Evolutionary conservation across 2,329 filamentous ascomycete genomes (phyloP).

Genomic region (Parastagonospora nodorum): DNA sequence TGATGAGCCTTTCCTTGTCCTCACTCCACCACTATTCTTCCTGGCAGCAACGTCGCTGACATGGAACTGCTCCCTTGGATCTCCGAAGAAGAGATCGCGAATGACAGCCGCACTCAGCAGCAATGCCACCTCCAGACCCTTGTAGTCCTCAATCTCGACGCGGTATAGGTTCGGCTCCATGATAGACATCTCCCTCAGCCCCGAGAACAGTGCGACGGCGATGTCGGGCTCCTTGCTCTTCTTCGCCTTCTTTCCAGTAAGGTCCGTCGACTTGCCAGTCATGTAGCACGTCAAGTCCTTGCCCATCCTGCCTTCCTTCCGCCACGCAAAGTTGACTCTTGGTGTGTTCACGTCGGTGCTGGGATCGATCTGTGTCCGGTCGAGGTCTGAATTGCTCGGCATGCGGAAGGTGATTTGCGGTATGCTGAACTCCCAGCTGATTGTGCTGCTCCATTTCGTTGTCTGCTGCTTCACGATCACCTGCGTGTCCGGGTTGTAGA

Average conservation of each 20-base stretch:
- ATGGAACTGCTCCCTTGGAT: slow-evolving; percentile 79
- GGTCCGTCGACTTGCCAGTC: slow-evolving; percentile 73
- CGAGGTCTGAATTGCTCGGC: slow-evolving; percentile 78
- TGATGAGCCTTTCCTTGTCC: slow-evolving; percentile 42
- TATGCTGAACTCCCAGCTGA: slow-evolving; percentile 91
- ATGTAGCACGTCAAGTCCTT: slow-evolving; percentile 90
- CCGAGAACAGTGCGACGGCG: slow-evolving; percentile 80
- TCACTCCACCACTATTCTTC: slow-evolving; percentile 45
- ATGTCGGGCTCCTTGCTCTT: slow-evolving; percentile 89
- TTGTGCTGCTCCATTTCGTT: slow-evolving; percentile 78
- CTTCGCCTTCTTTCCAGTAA: slow-evolving; percentile 68
- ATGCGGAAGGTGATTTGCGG: slow-evolving; percentile 82
- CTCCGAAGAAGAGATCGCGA: slow-evolving; percentile 65
- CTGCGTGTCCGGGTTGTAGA: slow-evolving; percentile 93
- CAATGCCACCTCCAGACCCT: slow-evolving; percentile 86
- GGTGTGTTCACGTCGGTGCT: slow-evolving; percentile 61
- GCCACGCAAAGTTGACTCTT: slow-evolving; percentile 85
- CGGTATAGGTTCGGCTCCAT: slow-evolving; percentile 92
- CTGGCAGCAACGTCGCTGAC: slow-evolving; percentile 55
- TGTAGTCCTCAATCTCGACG: slow-evolving; percentile 91
- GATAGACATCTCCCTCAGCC: slow-evolving; percentile 77
- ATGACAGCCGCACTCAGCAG: slow-evolving; percentile 65
- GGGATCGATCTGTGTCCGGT: slow-evolving; percentile 70
- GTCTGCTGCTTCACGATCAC: slow-evolving; percentile 72
- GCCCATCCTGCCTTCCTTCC: slow-evolving; percentile 80